Evolutionary conservation across 768 basidiomycete genomes (phyloP), one percentile per base, ranked within the genome.

Genomic region (Brasilioporus rufonigricans): DNA sequence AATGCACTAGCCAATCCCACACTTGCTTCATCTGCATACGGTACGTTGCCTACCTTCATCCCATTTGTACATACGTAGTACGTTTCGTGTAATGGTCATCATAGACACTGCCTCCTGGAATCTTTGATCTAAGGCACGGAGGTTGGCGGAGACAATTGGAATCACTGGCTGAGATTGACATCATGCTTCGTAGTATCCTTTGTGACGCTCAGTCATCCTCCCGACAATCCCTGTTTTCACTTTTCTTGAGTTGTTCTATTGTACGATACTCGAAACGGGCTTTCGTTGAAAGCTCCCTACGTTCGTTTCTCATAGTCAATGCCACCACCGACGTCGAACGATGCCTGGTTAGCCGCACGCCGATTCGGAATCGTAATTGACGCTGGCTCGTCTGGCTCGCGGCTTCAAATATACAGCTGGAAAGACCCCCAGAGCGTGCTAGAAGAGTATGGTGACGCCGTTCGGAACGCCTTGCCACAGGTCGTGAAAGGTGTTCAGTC

Each of bases 331-430:
- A 82, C 80, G 54, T 81, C 75, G 50, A 77, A 77, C 61, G 83
- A 91, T 67, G 73, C 85, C 57, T 93, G 91, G 91, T 80, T 90
- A 52, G 73, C 80, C 56, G 84, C 84, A 52, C 85, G 93, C 61
- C 85, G 87, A 63, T 96, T 93, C 72, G 93, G 92, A 56, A 82
- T 98, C 56, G 94, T 98, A 58, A 92, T 99, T 71, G 97, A 99
- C 77, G 97, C 97, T 67, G 97, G 97, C 57, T 97, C 94, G 69
- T 98, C 94, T 23, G 97, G 97, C 27, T 98, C 96, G 5, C 78
- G 97, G 50, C 76, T 98, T 33, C 95, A 98, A 71, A 93, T 98
- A 62, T 98, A 99, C 75, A 93, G 91, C 70, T 99, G 96, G 97
- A 82, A 82, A 59, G 88, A 98, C 69, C 88, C 95, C 21, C 78